Base-by-base conservation (phyloP, 257 asterid genomes). In the Linderniella brevidens region DNA sequence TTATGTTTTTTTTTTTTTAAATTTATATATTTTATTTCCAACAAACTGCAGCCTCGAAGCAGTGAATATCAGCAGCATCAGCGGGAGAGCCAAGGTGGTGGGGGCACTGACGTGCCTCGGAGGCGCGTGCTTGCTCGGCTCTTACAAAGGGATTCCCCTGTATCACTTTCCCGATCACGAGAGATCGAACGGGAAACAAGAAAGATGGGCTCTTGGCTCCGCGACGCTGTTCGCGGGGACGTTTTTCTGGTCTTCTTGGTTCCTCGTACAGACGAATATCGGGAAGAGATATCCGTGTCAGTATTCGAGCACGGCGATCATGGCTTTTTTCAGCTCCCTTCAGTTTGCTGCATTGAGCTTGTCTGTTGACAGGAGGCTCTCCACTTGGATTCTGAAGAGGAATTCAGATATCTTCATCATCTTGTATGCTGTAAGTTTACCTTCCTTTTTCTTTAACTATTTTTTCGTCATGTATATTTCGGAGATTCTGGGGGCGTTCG, bases 191-290 rank as follows among this genome's bases (percentile, higher is more conserved):
- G 35, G 19, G 11, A 41, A 63, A 47, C 46, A 46, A 16, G 68
- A 57, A 39, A 55, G 57, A 60, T 77, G 95, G 93, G 68, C 48
- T 0, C 4, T 74, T 11, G 93, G 95, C 1, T 77, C 86, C 0
- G 37, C 59, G 19, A 69, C 80, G n/a, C 40, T 80, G 54, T 55
- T 71, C 15, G 93, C 71, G 0, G 95, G 86, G 18, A 75, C 92
- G 1, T 5, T 84, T 3, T 53, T 73, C 52, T 80, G 78, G 86
- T 75, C 93, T 4, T 72, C 86, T 6, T 80, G 95, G 95, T 84
- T 70, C 60, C 66, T 84, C 54, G 60, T 80, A 18, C 95, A 84
- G 29, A 37, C 73, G 1, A 55, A 40, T 13, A 67, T 84, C 5
- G 78, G 76, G 5, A 70, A 62, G 64, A 65, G 44, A 16, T 84